Evolutionary conservation across 768 basidiomycete genomes (phyloP).

Genomic region (Amanita rimosa): DNA sequence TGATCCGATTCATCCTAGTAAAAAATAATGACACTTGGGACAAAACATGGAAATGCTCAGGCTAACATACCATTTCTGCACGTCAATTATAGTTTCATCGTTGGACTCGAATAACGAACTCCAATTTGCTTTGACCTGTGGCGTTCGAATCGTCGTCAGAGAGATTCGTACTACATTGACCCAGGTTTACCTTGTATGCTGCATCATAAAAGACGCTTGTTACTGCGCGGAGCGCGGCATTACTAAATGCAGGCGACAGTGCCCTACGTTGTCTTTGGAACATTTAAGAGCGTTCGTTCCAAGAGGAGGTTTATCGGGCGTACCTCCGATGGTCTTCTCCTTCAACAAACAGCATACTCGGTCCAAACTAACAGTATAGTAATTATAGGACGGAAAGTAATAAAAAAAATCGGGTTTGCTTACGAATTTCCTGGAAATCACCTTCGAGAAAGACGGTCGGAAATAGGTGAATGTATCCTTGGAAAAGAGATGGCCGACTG

Average conservation of each 20-base stretch:
- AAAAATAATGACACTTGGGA: background rate
- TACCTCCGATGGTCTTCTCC: constrained; percentile 37
- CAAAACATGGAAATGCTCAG: background rate
- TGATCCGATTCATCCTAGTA: constrained; percentile 36
- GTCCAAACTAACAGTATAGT: constrained; percentile 23
- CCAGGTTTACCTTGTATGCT: constrained; percentile 29
- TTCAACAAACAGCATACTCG: constrained; percentile 28
- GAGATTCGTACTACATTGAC: background rate
- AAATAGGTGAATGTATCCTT: constrained; percentile 39
- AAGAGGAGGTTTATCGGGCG: background rate
- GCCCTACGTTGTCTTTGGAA: constrained; percentile 31
- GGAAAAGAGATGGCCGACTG: constrained; percentile 37
- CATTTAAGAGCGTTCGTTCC: background rate
- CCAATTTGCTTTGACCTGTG: constrained; percentile 25
- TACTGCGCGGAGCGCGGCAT: background rate
- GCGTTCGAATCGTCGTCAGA: too few relatives aligned
- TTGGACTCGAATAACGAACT: constrained; percentile 16
- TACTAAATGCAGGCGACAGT: background rate
- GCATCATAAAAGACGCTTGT: constrained; percentile 39
- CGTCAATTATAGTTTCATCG: constrained; percentile 27
- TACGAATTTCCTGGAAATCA: constrained; percentile 28
- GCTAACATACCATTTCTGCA: constrained; percentile 30
- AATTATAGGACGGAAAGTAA: background rate
- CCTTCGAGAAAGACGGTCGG: constrained; percentile 21
- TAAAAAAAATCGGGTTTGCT: background rate